These are phyloP conservation scores for Heterobasidion parviporum DNA, from an alignment of 1,284 basidiomycete genomes.

Conservation along the genomic window DNA sequence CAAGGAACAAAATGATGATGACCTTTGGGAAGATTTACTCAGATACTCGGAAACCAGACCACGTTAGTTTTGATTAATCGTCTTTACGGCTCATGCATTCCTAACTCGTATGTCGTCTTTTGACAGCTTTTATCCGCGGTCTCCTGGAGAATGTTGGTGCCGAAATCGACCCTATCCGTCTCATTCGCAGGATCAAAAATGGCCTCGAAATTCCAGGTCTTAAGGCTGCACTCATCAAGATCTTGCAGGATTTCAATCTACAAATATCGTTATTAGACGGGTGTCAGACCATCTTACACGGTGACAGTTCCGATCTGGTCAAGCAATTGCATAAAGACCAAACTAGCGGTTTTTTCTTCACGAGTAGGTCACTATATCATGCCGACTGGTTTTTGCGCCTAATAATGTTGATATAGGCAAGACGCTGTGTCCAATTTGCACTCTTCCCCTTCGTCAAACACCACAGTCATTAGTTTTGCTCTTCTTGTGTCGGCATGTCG, in stretches of 20 bases:
- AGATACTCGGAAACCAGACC: constrained; percentile 92
- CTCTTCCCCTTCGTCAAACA: constrained; percentile 47
- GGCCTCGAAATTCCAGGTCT: constrained; percentile 94
- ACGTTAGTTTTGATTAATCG: constrained; percentile 32
- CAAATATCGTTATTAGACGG: constrained; percentile 87
- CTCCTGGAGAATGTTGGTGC: constrained; percentile 93
- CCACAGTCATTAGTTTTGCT: constrained; percentile 55
- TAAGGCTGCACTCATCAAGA: constrained; percentile 92
- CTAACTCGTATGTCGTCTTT: background rate
- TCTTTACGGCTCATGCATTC: background rate
- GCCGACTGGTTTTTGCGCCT: constrained; percentile 1
- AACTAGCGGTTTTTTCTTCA: constrained; percentile 68
- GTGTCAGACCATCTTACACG: constrained; percentile 78
- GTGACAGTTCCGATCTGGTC: constrained; percentile 75
- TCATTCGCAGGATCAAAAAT: constrained; percentile 92
- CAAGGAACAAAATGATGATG: constrained; percentile 94
- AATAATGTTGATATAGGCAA: constrained; percentile 30
- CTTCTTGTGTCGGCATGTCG: constrained; percentile 84
- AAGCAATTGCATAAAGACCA: constrained; percentile 66
- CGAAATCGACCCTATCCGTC: constrained; percentile 91
- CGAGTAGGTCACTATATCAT: constrained; percentile 36
- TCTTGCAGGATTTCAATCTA: constrained; percentile 91
- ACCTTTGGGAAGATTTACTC: constrained; percentile 96
- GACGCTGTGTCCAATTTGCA: constrained; percentile 60
- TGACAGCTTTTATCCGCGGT: constrained; percentile 86